Percentiles rank a stretch among this genome's conserved stretches.
Evolutionary conservation across 371 early-diverging fungal genomes (phyloP).

Genomic region (Lichtheimia hyalospora): DNA sequence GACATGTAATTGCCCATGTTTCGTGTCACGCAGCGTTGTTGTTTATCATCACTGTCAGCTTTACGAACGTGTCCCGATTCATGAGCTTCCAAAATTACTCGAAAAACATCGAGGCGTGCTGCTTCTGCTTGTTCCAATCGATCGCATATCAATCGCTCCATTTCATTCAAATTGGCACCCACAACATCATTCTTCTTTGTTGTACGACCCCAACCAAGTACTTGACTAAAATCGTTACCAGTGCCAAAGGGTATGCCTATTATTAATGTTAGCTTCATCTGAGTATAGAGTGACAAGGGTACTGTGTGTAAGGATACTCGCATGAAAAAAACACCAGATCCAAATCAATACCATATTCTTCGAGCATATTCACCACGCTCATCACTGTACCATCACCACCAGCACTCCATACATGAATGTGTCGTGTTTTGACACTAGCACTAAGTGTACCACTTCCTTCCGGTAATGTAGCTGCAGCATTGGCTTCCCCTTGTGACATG

Average conservation of each 20-base stretch:
- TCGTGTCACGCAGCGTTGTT: slow-evolving; percentile 21
- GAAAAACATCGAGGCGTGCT: slow-evolving; percentile 63
- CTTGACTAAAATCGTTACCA: slow-evolving; percentile 67
- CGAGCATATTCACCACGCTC: slow-evolving; percentile 56
- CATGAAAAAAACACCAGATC: slow-evolving; percentile 60
- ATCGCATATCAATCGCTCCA: slow-evolving; percentile 46
- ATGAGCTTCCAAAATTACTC: slow-evolving; percentile 48
- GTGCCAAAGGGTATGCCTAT: slow-evolving; percentile 66
- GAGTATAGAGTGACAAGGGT: too few species aligned
- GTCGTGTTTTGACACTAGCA: slow-evolving; percentile 16
- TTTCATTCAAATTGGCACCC: slow-evolving; percentile 39
- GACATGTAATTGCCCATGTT: slow-evolving; percentile 64
- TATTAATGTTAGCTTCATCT: background rate
- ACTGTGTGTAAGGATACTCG: slow-evolving; percentile 8
- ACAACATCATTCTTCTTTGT: slow-evolving; percentile 44
- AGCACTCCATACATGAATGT: slow-evolving; percentile 66
- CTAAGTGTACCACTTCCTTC: slow-evolving; percentile 3
- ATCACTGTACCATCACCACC: slow-evolving; percentile 72
- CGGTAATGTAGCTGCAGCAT: background rate
- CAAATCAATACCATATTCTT: slow-evolving; percentile 47
- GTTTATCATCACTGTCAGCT: slow-evolving; percentile 34
- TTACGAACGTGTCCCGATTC: slow-evolving; percentile 48
- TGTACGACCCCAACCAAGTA: slow-evolving; percentile 67
- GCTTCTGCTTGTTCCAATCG: slow-evolving; percentile 56
- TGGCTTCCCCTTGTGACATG: background rate